phyloP scores from a whole-genome alignment of 2,329 filamentous ascomycete species.

The Helotiales sp. region DNA sequence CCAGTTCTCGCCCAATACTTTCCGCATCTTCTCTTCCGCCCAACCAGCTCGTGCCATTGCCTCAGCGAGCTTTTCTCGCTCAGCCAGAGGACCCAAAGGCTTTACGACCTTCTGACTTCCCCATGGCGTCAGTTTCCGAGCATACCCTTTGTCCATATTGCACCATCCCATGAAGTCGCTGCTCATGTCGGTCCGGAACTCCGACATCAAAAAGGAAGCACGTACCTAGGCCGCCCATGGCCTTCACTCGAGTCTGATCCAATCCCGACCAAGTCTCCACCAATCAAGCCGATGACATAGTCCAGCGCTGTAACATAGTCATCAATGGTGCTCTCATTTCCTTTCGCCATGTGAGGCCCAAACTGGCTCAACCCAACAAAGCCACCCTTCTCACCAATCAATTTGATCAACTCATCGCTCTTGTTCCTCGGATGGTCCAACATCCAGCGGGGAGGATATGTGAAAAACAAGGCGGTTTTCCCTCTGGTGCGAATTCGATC shows the following conservation, averaged over 20 bases:
- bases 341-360: slow-evolving; percentile 41
- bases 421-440: slow-evolving; percentile 41
- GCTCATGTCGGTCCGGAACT: not conserved
- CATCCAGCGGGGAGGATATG: slow-evolving; percentile 40
- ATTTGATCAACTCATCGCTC: slow-evolving; percentile 38
- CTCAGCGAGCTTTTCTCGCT: slow-evolving; percentile 37
- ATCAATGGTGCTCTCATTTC: slow-evolving; percentile 43
- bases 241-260: slow-evolving; percentile 40
- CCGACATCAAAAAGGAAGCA: not conserved
- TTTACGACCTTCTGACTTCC: slow-evolving; percentile 43
- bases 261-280: slow-evolving; percentile 40
- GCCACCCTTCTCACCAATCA: slow-evolving; percentile 39
- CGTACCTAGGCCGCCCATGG: slow-evolving; percentile 36
- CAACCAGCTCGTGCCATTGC: slow-evolving; percentile 42
- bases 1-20: slow-evolving; percentile 42
- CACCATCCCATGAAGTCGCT: slow-evolving; percentile 43
- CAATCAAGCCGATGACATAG: slow-evolving; percentile 46
- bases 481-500: slow-evolving; percentile 37
- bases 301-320: slow-evolving; percentile 34
- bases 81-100: slow-evolving; percentile 39
- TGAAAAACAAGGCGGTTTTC: slow-evolving; percentile 42
- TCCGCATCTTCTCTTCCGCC: slow-evolving; percentile 40
- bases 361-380: slow-evolving; percentile 43
- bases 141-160: slow-evolving; percentile 43
- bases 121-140: slow-evolving; percentile 40